Base-by-base conservation (phyloP, 2,329 filamentous ascomycete species). In the Stagonosporopsis chrysanthemi region DNA sequence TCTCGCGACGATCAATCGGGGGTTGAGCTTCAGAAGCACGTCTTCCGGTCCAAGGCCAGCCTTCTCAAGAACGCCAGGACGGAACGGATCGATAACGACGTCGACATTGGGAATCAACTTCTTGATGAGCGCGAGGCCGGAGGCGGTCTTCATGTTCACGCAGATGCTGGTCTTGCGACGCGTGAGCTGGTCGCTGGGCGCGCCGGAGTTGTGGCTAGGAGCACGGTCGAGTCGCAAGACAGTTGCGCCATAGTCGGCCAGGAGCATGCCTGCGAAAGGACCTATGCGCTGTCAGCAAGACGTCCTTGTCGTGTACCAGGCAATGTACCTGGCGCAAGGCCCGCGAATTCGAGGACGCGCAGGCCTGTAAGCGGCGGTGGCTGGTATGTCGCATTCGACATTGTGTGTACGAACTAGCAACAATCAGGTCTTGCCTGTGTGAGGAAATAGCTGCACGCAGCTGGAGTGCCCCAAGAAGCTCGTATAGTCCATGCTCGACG, bases 51-150 rank as follows among this genome's bases (percentile, higher is more conserved):
- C 88, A 1, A 98, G 84, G 0, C 90, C 90, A 9, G 94, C 85
- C 48, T 89, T 90, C 78, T 98, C 94, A 2, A 98, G 84, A 0
- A 97, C 91, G 33, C 92, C 92, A 0, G 94, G 94, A 0, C 94
- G 90, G 81, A 92, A 98, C 0, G 95, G 94, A 75, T 98, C 95
- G 75, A 98, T 95, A 26, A 98, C 77, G 33, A 97, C 82, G 77
- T 98, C 94, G 53, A 87, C 83, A 15, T 80, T 73, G 15, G 79
- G 76, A 33, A 89, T 78, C 1, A 97, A 82, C 3, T 82, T 79
- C 59, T 87, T 87, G 50, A 97, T 77, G 6, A 97, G 80, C 1
- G 82, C 81, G 12, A 87, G 73, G 6, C 91, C 92, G 0, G 77
- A 66, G 0, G 84, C 65, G 0, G 85, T 83, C 72, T 95, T 96